Evolutionary conservation across 2,329 filamentous ascomycete species (phyloP).

Genomic region (Cylindrodendrum hubeiense): DNA sequence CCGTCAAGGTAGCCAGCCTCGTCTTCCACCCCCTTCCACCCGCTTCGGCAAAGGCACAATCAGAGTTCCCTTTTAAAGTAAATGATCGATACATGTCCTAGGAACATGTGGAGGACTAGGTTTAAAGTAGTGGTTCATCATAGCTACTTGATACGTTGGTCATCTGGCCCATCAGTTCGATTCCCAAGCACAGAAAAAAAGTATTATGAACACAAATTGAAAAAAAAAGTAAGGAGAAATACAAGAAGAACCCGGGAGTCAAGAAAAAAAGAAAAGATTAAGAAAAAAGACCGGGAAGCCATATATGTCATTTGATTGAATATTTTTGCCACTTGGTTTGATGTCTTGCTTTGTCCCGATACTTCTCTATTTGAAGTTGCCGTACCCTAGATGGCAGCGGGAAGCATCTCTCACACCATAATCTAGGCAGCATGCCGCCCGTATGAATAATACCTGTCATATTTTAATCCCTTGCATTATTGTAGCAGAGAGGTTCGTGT

Average conservation of each 20-base stretch:
- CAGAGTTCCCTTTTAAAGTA: background rate
- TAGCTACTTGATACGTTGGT: background rate
- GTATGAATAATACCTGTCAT: no score
- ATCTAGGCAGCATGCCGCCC: no score
- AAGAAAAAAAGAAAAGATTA: background rate
- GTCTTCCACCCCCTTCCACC: background rate
- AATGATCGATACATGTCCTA: background rate
- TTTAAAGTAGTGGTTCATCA: background rate
- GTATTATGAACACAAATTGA: background rate
- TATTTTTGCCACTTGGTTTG: background rate
- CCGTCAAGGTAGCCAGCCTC: background rate
- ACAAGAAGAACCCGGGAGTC: background rate
- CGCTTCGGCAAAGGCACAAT: background rate
- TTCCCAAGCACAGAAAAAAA: background rate
- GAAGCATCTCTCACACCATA: no score
- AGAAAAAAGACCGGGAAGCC: background rate
- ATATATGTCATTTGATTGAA: background rate
- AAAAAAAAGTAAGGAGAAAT: background rate
- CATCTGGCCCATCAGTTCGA: background rate
- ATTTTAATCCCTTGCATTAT: no score
- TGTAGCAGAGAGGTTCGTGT: no score
- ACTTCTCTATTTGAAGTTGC: background rate
- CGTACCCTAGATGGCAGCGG: background rate
- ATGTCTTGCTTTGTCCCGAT: background rate
- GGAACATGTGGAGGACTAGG: background rate